Conservation (phyloP, 2,329 filamentous ascomycete genomes). For the Paecilomyces niveus region DNA sequence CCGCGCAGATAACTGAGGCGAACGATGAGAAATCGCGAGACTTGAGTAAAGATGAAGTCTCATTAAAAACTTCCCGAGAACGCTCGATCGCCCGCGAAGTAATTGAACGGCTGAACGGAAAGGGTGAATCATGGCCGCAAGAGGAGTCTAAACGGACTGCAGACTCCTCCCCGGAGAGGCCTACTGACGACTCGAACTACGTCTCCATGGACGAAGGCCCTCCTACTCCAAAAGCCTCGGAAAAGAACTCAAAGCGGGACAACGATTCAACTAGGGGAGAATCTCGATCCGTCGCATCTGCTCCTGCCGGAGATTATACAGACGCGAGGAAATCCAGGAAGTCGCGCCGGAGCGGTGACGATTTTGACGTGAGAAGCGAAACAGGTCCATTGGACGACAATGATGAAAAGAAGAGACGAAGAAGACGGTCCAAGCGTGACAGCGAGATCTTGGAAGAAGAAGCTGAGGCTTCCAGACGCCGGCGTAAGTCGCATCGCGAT, state of each 20-base stretch:
- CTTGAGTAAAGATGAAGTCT: neutral
- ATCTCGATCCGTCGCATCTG: constrained; percentile 16
- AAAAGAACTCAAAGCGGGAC: neutral
- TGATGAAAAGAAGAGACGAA: constrained; percentile 16
- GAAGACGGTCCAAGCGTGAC: constrained; percentile 14
- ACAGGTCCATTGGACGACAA: constrained; percentile 15
- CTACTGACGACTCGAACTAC: neutral
- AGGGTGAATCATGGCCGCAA: neutral
- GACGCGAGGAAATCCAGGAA: constrained; percentile 8
- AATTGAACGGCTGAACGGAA: constrained; percentile 17
- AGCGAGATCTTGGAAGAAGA: neutral
- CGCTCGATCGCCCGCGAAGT: constrained; percentile 17
- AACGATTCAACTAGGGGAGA: neutral
- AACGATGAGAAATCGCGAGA: neutral
- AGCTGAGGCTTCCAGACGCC: neutral
- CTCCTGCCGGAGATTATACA: constrained; percentile 3
- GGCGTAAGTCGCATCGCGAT: constrained; percentile 2
- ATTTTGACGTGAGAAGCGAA: constrained; percentile 13
- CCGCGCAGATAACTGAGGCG: constrained; percentile 3
- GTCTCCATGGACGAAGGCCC: neutral
- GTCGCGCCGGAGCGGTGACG: constrained; percentile 13
- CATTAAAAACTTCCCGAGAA: neutral
- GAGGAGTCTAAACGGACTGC: neutral
- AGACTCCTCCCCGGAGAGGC: neutral
- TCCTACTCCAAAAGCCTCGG: neutral